Conservation (phyloP, 306 rosid genomes). For the Lathyrus sativus region DNA sequence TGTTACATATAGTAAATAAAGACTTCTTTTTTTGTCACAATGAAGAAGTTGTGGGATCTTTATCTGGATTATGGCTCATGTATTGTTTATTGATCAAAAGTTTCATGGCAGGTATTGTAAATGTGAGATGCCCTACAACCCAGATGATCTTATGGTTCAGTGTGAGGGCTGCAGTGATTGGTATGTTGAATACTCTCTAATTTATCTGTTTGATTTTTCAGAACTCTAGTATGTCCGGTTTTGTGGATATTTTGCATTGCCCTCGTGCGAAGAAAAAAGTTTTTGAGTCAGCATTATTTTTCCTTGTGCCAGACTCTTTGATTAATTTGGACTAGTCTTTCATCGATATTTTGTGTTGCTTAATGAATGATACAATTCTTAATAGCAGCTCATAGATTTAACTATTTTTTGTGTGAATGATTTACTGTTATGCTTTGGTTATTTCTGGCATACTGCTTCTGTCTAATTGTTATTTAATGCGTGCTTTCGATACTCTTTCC, state of each 20-base stretch:
- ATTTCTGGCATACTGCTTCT: slow-evolving; percentile 26
- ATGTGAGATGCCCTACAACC: slow-evolving; percentile 99
- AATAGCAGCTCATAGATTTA: slow-evolving; percentile 11
- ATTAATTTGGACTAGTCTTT: slow-evolving; percentile 20
- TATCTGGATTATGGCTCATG: slow-evolving; percentile 28
- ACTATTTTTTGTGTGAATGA: slow-evolving; percentile 21
- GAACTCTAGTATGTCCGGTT: slow-evolving; percentile 27
- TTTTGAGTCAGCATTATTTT: slow-evolving; percentile 40
- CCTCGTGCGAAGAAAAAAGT: slow-evolving; percentile 34
- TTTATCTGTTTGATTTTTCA: slow-evolving; percentile 30
- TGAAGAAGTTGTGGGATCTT: slow-evolving; percentile 30
- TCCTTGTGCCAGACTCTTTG: slow-evolving; percentile 22
- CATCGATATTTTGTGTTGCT: slow-evolving; percentile 15
- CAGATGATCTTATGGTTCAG: slow-evolving; percentile 97
- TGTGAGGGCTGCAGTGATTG: slow-evolving; percentile 95
- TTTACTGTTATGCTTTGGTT: slow-evolving; percentile 16
- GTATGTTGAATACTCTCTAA: slow-evolving; percentile 50
- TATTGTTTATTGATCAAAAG: slow-evolving; percentile 34
- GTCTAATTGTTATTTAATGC: background rate
- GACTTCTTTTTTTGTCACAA: slow-evolving; percentile 21
- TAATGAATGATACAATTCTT: slow-evolving; percentile 11
- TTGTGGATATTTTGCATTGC: slow-evolving; percentile 14
- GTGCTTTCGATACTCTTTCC: slow-evolving; percentile 2
- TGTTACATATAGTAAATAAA: background rate
- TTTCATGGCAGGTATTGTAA: slow-evolving; percentile 85